Evolutionary conservation across 1,284 basidiomycete genomes (phyloP).

Genomic region (Pseudozyma sp.): DNA sequence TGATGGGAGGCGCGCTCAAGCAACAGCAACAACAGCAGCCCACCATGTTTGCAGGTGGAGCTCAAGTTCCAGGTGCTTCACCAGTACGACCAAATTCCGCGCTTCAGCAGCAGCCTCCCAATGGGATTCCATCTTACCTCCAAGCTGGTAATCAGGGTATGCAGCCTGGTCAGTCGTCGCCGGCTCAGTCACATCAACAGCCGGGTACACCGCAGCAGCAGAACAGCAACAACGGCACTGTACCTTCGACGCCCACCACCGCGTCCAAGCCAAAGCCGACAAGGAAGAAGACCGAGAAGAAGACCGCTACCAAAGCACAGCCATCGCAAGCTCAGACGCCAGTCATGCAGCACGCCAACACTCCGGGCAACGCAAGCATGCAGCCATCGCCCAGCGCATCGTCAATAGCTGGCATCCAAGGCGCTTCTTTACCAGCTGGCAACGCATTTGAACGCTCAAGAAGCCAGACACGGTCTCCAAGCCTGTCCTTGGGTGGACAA

Average conservation of each 20-base stretch:
- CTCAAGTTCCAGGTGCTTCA: conserved; percentile 22
- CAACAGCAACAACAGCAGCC: conserved; percentile 24
- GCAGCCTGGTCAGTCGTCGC: conserved; percentile 36
- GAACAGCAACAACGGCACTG: conserved; percentile 28
- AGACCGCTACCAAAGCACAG: conserved; percentile 35
- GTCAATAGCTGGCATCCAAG: conserved; percentile 42
- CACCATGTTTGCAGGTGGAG: conserved; percentile 31
- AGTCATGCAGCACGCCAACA: conserved; percentile 38
- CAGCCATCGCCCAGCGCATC: conserved; percentile 46
- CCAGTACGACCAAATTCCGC: conserved; percentile 40
- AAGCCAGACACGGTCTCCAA: conserved; percentile 55
- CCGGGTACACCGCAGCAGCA: conserved; percentile 41
- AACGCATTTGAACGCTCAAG: conserved; percentile 50
- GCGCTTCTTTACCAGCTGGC: conserved; percentile 30
- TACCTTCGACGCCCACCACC: conserved; percentile 31
- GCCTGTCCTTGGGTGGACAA: conserved; percentile 41
- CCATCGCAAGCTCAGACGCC: conserved; percentile 40
- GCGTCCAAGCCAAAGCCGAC: conserved; percentile 41
- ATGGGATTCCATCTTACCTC: conserved; percentile 47
- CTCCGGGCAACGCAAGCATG: conserved; percentile 29
- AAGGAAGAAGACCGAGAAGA: conserved; percentile 51
- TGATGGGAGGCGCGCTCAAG: conserved; percentile 35
- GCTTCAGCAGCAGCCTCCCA: conserved; percentile 32
- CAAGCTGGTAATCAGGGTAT: conserved; percentile 32
- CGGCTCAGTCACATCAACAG: conserved; percentile 31